These are phyloP conservation scores for Ceratobasidium sp. DNA, from an alignment of 1,284 basidiomycete species.

Conservation along the genomic window DNA sequence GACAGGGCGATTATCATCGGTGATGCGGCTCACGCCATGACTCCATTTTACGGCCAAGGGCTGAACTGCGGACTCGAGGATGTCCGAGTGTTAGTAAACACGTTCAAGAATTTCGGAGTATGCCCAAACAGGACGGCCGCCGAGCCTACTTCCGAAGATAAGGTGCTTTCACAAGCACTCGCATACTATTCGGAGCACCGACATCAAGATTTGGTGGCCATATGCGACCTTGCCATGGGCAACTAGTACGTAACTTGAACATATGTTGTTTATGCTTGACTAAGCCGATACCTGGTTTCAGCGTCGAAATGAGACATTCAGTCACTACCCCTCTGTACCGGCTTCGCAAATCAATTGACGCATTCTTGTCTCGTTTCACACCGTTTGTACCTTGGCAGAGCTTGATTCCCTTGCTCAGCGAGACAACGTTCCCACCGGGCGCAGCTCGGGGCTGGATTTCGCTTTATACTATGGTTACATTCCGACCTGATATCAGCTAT, in stretches of 20 bases:
- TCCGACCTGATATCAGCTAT: conserved; percentile 92
- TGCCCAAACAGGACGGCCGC: conserved; percentile 50
- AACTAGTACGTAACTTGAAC: conserved; percentile 80
- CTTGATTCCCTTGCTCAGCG: conserved; percentile 43
- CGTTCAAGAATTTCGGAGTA: conserved; percentile 76
- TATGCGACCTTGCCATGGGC: conserved; percentile 88
- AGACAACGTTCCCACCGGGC: conserved; percentile 50
- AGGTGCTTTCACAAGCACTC: conserved; percentile 70
- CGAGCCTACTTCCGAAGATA: conserved; percentile 54
- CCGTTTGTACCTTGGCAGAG: conserved; percentile 38
- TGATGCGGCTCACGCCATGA: conserved; percentile 96
- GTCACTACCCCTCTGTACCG: conserved; percentile 86
- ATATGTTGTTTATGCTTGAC: conserved; percentile 37
- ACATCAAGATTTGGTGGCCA: conserved; percentile 88
- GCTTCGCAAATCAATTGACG: conserved; percentile 81
- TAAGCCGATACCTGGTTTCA: conserved; percentile 49
- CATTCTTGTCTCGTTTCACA: conserved; percentile 49
- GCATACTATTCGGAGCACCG: conserved; percentile 79
- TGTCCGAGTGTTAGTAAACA: conserved; percentile 83
- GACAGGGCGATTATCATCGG: conserved; percentile 89
- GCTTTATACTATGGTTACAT: conserved; percentile 97
- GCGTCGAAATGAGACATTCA: conserved; percentile 92
- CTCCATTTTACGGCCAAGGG: conserved; percentile 98
- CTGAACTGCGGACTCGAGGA: conserved; percentile 98
- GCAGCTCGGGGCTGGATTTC: conserved; percentile 83